These are phyloP conservation scores for Plasmopara halstedii DNA, from an alignment of 352 stramenopile genomes.

Conservation along the genomic window DNA sequence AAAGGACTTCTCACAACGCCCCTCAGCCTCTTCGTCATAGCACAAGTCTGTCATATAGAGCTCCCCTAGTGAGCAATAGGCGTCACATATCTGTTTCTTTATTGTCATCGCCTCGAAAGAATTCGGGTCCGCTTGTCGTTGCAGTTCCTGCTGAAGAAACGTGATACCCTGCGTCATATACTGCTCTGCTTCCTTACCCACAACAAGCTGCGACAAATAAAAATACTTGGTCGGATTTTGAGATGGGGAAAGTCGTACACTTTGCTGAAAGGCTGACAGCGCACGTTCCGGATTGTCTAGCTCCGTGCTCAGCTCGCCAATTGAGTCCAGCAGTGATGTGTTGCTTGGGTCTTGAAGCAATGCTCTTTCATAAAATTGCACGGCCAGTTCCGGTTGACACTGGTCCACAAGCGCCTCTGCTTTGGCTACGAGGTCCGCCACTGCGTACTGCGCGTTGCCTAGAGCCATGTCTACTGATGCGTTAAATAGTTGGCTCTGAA, in stretches of 20 bases:
- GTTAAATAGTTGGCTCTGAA: too few species aligned
- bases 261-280: constrained; percentile 61
- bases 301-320: constrained; percentile 79
- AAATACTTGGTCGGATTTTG: constrained; percentile 82
- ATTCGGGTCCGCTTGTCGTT: constrained; percentile 26
- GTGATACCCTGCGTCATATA: constrained; percentile 66
- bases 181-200: constrained; percentile 61
- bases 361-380: constrained; percentile 81
- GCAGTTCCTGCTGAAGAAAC: constrained; percentile 55
- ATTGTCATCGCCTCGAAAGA: constrained; percentile 50
- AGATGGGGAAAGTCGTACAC: constrained; percentile 50
- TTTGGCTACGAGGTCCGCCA: constrained; percentile 71
- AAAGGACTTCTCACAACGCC: constrained; percentile 87
- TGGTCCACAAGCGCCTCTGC: constrained; percentile 78
- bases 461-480: constrained; percentile 16
- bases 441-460: constrained; percentile 36
- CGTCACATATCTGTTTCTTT: constrained; percentile 90
- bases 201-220: constrained; percentile 74
- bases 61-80: constrained; percentile 93
- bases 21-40: constrained; percentile 89
- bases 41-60: constrained; percentile 98
- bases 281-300: constrained; percentile 75
- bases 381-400: constrained; percentile 74
- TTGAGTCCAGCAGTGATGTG: constrained; percentile 57
- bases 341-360: constrained; percentile 62